These are phyloP conservation scores for Scleroderma bovista DNA, from an alignment of 768 basidiomycete genomes.

Conservation along the genomic window DNA sequence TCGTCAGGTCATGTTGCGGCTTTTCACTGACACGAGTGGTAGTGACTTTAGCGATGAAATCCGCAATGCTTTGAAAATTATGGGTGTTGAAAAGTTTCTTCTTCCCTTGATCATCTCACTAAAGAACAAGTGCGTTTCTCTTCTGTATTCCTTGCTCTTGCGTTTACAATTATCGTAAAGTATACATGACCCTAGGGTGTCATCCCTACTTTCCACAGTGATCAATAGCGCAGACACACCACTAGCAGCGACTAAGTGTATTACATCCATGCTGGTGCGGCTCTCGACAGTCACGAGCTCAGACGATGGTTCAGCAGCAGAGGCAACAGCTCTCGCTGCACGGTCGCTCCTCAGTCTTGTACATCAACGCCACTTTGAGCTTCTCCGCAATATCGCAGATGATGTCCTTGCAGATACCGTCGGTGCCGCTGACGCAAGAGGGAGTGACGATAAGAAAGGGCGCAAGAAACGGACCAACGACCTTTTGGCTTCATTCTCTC, in stretches of 20 bases:
- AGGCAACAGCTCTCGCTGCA: slow-evolving; percentile 7
- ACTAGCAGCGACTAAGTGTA: slow-evolving; percentile 13
- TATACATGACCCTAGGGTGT: slow-evolving; percentile 25
- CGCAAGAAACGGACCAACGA: slow-evolving; percentile 44
- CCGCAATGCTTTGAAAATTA: slow-evolving; percentile 37
- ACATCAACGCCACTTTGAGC: slow-evolving; percentile 58
- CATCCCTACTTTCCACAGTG: slow-evolving; percentile 25
- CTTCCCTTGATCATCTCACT: slow-evolving; percentile 44
- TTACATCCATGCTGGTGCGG: slow-evolving; percentile 19
- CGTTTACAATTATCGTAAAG: slow-evolving; percentile 16
- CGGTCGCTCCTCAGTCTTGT: slow-evolving; percentile 46
- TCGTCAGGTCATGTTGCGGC: neutral
- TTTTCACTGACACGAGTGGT: neutral
- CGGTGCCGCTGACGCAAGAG: slow-evolving; percentile 8
- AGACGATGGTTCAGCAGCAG: slow-evolving; percentile 1
- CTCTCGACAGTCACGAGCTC: slow-evolving; percentile 9
- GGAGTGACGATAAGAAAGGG: slow-evolving; percentile 25
- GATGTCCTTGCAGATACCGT: slow-evolving; percentile 26
- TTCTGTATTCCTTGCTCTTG: neutral
- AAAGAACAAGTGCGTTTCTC: slow-evolving; percentile 31
- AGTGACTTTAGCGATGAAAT: slow-evolving; percentile 48
- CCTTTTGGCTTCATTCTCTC: slow-evolving; percentile 52
- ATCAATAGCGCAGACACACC: slow-evolving; percentile 24
- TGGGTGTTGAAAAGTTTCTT: slow-evolving; percentile 54
- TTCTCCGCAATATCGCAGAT: slow-evolving; percentile 41